Percentiles rank a stretch among this genome's conserved stretches.
Conservation (phyloP, 2,329 filamentous ascomycete genomes). For the Boeremia lycopersici region DNA sequence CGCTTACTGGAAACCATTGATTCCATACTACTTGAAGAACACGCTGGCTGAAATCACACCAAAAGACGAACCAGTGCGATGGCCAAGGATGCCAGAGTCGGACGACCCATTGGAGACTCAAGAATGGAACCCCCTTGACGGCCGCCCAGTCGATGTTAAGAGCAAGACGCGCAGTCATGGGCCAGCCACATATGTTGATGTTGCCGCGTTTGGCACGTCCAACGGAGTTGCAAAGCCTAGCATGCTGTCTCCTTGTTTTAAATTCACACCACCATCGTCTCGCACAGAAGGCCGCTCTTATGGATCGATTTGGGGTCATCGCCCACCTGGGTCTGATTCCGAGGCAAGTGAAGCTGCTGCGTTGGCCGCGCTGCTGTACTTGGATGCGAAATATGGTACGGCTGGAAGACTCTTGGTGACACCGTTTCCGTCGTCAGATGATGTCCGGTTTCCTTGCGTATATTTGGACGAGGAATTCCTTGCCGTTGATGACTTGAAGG, state of each 20-base stretch:
- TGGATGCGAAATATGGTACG: constrained; percentile 32
- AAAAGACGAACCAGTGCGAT: not conserved
- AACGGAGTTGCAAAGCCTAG: not conserved
- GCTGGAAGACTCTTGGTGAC: constrained; percentile 27
- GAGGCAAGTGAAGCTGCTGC: constrained; percentile 30
- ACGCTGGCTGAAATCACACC: not conserved
- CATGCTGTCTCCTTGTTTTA: not conserved
- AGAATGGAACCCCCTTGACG: constrained; percentile 37
- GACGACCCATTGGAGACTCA: constrained; percentile 20
- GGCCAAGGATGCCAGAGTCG: constrained; percentile 25
- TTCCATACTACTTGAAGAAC: not conserved
- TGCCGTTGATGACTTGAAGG: constrained; percentile 15
- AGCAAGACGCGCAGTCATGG: constrained; percentile 20
- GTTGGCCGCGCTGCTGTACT: constrained; percentile 40
- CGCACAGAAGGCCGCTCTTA: too few species aligned
- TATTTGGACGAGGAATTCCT: constrained; percentile 45
- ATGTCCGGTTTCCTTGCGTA: constrained; percentile 40
- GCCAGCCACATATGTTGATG: constrained; percentile 31
- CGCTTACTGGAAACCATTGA: constrained; percentile 32
- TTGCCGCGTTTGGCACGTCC: constrained; percentile 13
- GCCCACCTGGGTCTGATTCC: not conserved
- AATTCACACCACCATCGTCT: not conserved
- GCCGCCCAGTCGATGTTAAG: constrained; percentile 3
- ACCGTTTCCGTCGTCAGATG: constrained; percentile 31
- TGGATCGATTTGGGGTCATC: too few species aligned